A percentile compares a stretch with the other conserved stretches of the same genome.
Conservation (phyloP, 441 rosid species). For the Aquilaria agallochum region DNA sequence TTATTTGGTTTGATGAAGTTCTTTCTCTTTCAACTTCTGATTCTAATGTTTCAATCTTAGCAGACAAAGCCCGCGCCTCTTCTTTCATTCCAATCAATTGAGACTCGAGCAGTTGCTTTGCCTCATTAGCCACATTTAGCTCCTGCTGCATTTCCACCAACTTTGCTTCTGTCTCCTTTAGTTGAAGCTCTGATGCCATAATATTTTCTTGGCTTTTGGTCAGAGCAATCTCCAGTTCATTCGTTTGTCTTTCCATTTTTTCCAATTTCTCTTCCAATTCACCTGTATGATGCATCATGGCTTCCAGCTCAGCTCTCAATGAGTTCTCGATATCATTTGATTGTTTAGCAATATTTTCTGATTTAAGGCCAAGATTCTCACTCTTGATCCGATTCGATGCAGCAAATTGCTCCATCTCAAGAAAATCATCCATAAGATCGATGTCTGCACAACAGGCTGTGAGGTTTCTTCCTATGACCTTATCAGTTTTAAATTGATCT, state of each 20-base stretch:
- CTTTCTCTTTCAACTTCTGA: no score
- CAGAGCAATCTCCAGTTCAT: slow-evolving; percentile 54
- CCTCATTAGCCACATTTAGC: slow-evolving; percentile 40
- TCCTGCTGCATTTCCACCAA: slow-evolving; percentile 49
- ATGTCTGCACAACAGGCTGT: slow-evolving; percentile 41
- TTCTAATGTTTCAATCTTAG: no score
- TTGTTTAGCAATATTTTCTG: slow-evolving; percentile 26
- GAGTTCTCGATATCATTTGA: slow-evolving; percentile 29
- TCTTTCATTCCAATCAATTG: slow-evolving; percentile 42
- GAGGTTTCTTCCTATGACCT: slow-evolving; percentile 32
- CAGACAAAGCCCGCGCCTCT: no score
- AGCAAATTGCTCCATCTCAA: slow-evolving; percentile 94
- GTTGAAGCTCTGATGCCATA: slow-evolving; percentile 45
- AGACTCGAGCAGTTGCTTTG: slow-evolving; percentile 50
- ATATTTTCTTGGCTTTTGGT: slow-evolving; percentile 35
- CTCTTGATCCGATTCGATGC: slow-evolving; percentile 53
- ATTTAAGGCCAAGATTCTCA: slow-evolving; percentile 23
- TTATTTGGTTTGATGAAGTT: no score
- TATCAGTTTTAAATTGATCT: slow-evolving; percentile 47
- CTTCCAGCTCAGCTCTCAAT: slow-evolving; percentile 51
- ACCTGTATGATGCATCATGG: slow-evolving; percentile 30
- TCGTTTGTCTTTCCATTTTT: slow-evolving; percentile 40
- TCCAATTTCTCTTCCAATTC: slow-evolving; percentile 54
- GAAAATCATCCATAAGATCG: slow-evolving; percentile 94
- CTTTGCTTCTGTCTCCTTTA: slow-evolving; percentile 44